Evolutionary conservation across 345 rosid species (phyloP), one percentile per base, ranked within the genome.

Genomic region (Brassica nigra): DNA sequence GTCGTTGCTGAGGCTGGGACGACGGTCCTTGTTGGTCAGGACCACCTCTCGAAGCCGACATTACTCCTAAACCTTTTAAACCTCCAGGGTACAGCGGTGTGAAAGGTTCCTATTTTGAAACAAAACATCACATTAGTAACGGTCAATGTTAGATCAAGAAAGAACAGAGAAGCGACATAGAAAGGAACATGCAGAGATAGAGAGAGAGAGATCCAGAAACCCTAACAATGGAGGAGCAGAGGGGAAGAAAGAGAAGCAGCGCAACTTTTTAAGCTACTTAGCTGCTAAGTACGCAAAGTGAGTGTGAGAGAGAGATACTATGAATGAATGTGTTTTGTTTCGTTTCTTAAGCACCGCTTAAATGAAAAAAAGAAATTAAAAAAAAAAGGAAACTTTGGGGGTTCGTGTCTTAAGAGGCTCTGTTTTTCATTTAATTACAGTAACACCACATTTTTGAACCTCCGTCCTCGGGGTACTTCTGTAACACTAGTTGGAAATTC

Each of bases 21-120:
- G 84, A 18, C 18, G 18, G 80, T 16, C 86, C 83, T 58, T 83
- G 88, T 18, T 18, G 18, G 81, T 88, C 90, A 37, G 86, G 64
- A 29, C 87, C 86, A 30, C 88, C 88, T 76, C 89, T 84, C 11
- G 88, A 47, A 55, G 90, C 78, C 39, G 92, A 87, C 95, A 90
- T 90, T 68, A 12, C 42, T 59, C 0, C 63, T 59, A 44, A 36
- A 47, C 70, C 66, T 54, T 68, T 18, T 18, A 65, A 58, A 66
- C 33, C 81, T 83, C 80, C 70, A 78, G 75, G 71, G 23, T 34
- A 65, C 4, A 78, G 71, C 29, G 28, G 62, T 34, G 20, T 15
- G 33, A 2, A 36, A 33, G 3, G 42, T 37, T 67, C 16, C 59
- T 61, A n/a, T 27, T 58, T 62, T 11, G 11, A 18, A 39, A 64